Conservation (phyloP, 2,329 filamentous ascomycete genomes). For the Pyrenochaeta sp. region DNA sequence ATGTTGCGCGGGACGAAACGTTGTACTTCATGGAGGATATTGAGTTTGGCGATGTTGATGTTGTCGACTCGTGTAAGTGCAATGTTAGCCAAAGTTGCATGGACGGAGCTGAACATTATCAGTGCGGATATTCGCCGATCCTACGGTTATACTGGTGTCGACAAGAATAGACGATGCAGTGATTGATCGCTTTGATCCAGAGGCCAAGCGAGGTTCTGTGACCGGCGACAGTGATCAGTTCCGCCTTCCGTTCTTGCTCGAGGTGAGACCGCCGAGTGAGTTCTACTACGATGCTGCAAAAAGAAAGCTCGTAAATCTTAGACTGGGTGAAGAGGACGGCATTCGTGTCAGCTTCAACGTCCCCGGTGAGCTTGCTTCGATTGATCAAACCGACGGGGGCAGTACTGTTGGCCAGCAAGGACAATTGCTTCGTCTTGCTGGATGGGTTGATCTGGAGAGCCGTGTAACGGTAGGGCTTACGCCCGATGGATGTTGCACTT, state of each 20-base stretch:
- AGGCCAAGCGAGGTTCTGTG: conserved; percentile 46
- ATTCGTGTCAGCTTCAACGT: conserved; percentile 66
- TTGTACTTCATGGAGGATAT: conserved; percentile 82
- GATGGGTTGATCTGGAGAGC: conserved; percentile 78
- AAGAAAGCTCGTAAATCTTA: conserved; percentile 69
- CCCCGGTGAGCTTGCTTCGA: conserved; percentile 61
- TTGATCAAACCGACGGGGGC: conserved; percentile 52
- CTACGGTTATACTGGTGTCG: conserved; percentile 67
- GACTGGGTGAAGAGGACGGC: conserved; percentile 59
- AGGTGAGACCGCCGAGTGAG: conserved; percentile 74
- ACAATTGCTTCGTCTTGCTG: conserved; percentile 72
- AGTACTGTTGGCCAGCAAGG: conserved; percentile 66
- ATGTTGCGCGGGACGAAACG: conserved; percentile 72
- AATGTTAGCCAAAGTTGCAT: background rate
- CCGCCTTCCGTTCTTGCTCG: conserved; percentile 68
- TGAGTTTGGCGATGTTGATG: conserved; percentile 71
- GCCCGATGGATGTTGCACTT: background rate
- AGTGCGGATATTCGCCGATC: conserved; percentile 70
- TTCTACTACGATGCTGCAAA: conserved; percentile 75
- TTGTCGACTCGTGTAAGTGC: conserved; percentile 58
- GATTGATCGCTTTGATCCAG: conserved; percentile 55
- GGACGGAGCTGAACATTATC: conserved; percentile 11
- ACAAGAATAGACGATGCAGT: conserved; percentile 62
- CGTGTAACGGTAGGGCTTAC: conserved; percentile 65
- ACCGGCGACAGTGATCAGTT: conserved; percentile 55